Evolutionary conservation across 2,329 filamentous ascomycete species (phyloP), one percentile per base, ranked within the genome.

Genomic region (Trichophyton simii): DNA sequence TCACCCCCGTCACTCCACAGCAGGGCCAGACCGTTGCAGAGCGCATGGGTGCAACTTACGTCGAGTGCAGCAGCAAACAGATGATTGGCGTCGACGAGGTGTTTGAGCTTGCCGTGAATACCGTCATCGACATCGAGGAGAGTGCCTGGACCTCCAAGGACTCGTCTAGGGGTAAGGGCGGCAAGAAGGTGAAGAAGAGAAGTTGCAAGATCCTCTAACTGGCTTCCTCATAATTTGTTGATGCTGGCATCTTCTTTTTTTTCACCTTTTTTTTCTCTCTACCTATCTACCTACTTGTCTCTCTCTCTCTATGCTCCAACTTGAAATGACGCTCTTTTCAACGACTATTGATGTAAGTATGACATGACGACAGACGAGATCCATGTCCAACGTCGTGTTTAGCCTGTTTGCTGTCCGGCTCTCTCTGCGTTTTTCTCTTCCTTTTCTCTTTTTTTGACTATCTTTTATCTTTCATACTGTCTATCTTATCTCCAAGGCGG

Each of bases 1-100:
- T 99, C 63, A 97, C 92, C 1, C 94, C 94, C 3, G 92, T 99
- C 57, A 96, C 91, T 0, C 85, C 86, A 58, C 89, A 95, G 69
- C 92, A 99, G 76, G 94, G 92, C 65, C 83, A 87, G 72, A 82
- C 84, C 7, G 91, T 99, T 28, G 91, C 94, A 61, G 83, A 87
- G 71, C 94, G 92, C 78, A 99, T 99, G 94, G 86, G 86, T 65
- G 94, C 94, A 11, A 82, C 86, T 71, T 99, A 99, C 78, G 92
- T 96, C 83, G 94, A 99, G 78, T 99, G 94, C 82, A 96, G 91
- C 73, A 95, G 90, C 76, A 97, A 97, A 77, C 94, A 96, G 77
- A 94, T 95, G 87, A 85, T 82, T 60, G 94, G 94, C 61, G 92
- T 99, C 54, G 90, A 97, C 73, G 92, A 97, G 70, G 94, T 97